A percentile compares a stretch with the other conserved stretches of the same genome.
Evolutionary conservation across 1,284 basidiomycete genomes (phyloP).

Genomic region (Ganoderma boninense): DNA sequence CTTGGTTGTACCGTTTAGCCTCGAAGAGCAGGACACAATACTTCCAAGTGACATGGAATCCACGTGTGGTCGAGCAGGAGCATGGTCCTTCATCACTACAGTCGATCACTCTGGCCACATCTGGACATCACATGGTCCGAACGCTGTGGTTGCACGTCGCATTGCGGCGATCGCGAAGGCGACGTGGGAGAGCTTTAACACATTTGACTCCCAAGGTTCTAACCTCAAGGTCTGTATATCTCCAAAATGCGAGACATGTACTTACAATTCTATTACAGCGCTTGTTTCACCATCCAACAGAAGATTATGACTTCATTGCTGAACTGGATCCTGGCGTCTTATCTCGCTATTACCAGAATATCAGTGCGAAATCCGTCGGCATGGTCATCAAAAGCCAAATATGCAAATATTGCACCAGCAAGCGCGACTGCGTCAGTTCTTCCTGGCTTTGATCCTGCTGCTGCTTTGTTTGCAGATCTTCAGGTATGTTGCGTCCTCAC

Average conservation of each 20-base stretch:
- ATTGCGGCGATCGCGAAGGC: constrained; percentile 78
- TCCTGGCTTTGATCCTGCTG: constrained; percentile 86
- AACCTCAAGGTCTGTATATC: constrained; percentile 60
- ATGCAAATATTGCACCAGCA: constrained; percentile 51
- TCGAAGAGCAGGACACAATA: constrained; percentile 47
- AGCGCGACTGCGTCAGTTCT: constrained; percentile 46
- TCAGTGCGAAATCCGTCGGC: constrained; percentile 56
- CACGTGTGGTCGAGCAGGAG: constrained; percentile 59
- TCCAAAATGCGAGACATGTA: not conserved
- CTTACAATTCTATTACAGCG: constrained; percentile 50
- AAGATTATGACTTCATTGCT: constrained; percentile 89
- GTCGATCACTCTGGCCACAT: constrained; percentile 77
- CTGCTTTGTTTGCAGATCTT: constrained; percentile 74
- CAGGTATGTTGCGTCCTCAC: constrained; percentile 54
- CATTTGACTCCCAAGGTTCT: constrained; percentile 53
- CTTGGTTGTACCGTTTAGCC: constrained; percentile 63
- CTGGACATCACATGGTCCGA: constrained; percentile 78
- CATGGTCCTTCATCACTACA: constrained; percentile 88
- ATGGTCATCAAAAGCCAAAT: constrained; percentile 57
- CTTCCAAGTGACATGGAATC: constrained; percentile 27
- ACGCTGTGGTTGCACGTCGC: constrained; percentile 75
- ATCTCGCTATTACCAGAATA: constrained; percentile 78
- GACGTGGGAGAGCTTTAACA: constrained; percentile 60
- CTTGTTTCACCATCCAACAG: constrained; percentile 85
- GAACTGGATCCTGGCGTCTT: constrained; percentile 73